Conservation (phyloP, 805 yeast genomes). For the Schwanniomyces sp. region DNA sequence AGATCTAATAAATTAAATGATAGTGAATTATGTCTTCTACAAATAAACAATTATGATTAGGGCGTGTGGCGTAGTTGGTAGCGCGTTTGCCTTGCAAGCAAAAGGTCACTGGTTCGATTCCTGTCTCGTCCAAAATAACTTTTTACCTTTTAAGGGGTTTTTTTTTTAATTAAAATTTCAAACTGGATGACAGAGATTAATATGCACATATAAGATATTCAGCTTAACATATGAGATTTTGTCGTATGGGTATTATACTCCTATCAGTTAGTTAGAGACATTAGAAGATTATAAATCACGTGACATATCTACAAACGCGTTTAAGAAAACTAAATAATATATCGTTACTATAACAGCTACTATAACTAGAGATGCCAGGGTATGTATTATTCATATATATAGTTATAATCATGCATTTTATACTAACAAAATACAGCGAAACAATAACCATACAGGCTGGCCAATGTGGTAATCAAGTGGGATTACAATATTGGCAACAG, state of each 20-base stretch:
- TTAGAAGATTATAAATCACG: slow-evolving; percentile 1
- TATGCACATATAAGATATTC: too few relatives aligned
- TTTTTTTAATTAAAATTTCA: neutral
- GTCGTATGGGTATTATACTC: too few relatives aligned
- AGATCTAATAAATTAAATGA: neutral
- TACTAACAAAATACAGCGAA: slow-evolving; percentile 46
- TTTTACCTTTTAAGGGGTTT: too few relatives aligned
- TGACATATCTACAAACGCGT: slow-evolving; percentile 4
- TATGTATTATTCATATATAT: slow-evolving; percentile 9
- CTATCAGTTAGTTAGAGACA: neutral
- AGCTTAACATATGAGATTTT: too few relatives aligned
- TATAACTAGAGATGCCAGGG: slow-evolving; percentile 16
- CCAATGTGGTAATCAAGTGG: slow-evolving; percentile 97
- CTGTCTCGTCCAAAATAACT: slow-evolving; percentile 65
- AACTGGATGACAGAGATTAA: too few relatives aligned
- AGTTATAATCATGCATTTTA: neutral
- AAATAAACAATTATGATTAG: slow-evolving; percentile 14
- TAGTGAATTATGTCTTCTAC: neutral
- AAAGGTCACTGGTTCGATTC: slow-evolving; percentile 75
- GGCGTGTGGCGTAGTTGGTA: slow-evolving; percentile 81
- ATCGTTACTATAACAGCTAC: neutral
- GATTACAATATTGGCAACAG: slow-evolving; percentile 90
- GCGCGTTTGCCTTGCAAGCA: slow-evolving; percentile 77
- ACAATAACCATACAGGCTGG: slow-evolving; percentile 75
- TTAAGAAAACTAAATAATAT: neutral